Evolutionary conservation across 2,329 filamentous ascomycete genomes (phyloP), one percentile per base, ranked within the genome.

Genomic region (Hymenotorrendiella dingleyae): DNA sequence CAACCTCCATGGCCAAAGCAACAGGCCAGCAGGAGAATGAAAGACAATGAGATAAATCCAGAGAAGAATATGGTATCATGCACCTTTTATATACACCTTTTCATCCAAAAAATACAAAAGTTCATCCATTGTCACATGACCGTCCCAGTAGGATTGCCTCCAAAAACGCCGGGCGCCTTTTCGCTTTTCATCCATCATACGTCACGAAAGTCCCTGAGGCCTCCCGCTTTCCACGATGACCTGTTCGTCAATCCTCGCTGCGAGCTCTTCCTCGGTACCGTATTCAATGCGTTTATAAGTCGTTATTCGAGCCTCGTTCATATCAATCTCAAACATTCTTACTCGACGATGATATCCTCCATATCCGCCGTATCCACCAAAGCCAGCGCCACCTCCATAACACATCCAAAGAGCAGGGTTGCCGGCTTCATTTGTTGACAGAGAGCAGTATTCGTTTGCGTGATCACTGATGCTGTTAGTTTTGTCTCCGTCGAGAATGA

Each of bases 301-400:
- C 36, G 77, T 80, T 54, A 98, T 90, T 35, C 87, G 78, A 6
- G 85, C 91, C 46, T 86, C 80, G 59, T 94, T 94, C 66, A 90
- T 86, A 63, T 98, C 91, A 38, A 98, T 79, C 55, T 97, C 91
- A 61, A 93, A 98, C 32, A 98, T 76, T 36, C 93, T 78, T 40
- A 96, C 74, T 22, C 89, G 80, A 20, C 93, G 84, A 57, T 90
- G 75, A 61, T 85, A 97, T 4, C 84, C 84, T 30, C 82, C 82
- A 61, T 96, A 97, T 5, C 91, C 90, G 16, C 85, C 93, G 61
- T 98, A 98, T 0, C 93, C 93, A 42, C 93, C 93, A 56, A 98
- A 95, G 1, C 93, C 93, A 21, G 82, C 79, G 20, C 86, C 93
- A 23, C 93, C 93, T 7, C 82, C 91, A 64, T 97, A 97, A 70